phyloP scores from a whole-genome alignment of 1,139 yeast genomes.

The Torulaspora globosa region DNA sequence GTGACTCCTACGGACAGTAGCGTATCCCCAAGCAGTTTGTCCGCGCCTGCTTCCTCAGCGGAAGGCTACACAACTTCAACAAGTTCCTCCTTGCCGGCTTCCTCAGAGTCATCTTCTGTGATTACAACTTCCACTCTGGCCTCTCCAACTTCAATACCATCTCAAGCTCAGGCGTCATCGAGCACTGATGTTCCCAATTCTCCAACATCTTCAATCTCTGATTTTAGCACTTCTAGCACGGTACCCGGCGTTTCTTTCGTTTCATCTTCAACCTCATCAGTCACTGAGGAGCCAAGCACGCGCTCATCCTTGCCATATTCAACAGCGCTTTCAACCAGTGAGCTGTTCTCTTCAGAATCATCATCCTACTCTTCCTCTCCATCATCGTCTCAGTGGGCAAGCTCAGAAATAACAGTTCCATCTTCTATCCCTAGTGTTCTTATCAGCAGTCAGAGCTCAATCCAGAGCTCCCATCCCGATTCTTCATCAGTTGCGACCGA shows the following conservation, averaged over 20 bases:
- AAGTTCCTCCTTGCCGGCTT: neutral
- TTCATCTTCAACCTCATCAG: neutral
- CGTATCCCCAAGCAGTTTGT: neutral
- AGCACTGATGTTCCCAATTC: neutral
- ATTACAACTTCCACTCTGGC: neutral
- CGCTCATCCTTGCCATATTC: neutral
- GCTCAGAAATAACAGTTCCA: conserved; percentile 9
- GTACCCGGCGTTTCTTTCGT: neutral
- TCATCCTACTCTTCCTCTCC: neutral
- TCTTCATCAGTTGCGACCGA: conserved; percentile 1
- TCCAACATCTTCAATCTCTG: neutral
- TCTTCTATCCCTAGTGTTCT: conserved; percentile 11
- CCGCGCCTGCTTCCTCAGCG: neutral
- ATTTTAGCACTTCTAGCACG: neutral
- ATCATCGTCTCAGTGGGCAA: conserved; percentile 8
- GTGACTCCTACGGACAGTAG: neutral
- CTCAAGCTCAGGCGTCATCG: neutral
- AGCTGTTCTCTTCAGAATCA: neutral
- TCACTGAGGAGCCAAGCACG: neutral
- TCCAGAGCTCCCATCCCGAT: conserved; percentile 18
- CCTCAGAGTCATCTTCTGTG: neutral
- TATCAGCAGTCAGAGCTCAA: conserved; percentile 5
- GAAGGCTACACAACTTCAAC: neutral
- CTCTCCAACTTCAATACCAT: neutral
- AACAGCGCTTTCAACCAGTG: neutral